These are phyloP conservation scores for Agroathelia rolfsii DNA, from an alignment of 1,284 basidiomycete species.

Conservation along the genomic window DNA sequence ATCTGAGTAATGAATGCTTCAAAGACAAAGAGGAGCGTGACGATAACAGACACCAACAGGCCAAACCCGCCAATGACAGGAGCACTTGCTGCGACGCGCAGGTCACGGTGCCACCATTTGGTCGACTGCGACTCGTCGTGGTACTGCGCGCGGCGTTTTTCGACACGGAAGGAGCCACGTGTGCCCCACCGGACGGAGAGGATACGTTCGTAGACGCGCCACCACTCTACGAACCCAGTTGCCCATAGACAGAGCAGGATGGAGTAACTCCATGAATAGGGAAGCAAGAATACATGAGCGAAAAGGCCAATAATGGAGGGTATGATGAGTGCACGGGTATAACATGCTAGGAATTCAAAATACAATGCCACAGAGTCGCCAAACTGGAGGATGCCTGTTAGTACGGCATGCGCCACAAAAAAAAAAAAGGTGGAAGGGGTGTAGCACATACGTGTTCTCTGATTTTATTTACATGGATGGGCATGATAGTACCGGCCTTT, in stretches of 20 bases:
- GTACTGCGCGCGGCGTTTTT: constrained; percentile 65
- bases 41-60: constrained; percentile 53
- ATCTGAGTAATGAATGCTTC: constrained; percentile 82
- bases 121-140: constrained; percentile 36
- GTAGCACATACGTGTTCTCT: too few species aligned
- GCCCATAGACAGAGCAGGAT: constrained; percentile 71
- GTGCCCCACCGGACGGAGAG: constrained; percentile 77
- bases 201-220: constrained; percentile 76
- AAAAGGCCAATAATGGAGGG: constrained; percentile 53
- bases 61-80: constrained; percentile 78
- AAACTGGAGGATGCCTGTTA: too few species aligned
- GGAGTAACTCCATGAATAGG: constrained; percentile 77
- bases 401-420: too few species aligned
- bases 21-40: constrained; percentile 77
- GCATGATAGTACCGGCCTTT: too few species aligned
- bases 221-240: constrained; percentile 79
- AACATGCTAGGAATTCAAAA: constrained; percentile 80
- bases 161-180: constrained; percentile 66
- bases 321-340: constrained; percentile 68
- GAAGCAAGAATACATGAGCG: constrained; percentile 55
- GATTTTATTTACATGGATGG: too few species aligned
- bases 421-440: neutral
- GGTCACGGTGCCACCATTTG: constrained; percentile 78
- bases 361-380: constrained; percentile 87
- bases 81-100: constrained; percentile 64